phyloP scores from a whole-genome alignment of 1,284 basidiomycete genomes.

The Vanrija sp. region DNA sequence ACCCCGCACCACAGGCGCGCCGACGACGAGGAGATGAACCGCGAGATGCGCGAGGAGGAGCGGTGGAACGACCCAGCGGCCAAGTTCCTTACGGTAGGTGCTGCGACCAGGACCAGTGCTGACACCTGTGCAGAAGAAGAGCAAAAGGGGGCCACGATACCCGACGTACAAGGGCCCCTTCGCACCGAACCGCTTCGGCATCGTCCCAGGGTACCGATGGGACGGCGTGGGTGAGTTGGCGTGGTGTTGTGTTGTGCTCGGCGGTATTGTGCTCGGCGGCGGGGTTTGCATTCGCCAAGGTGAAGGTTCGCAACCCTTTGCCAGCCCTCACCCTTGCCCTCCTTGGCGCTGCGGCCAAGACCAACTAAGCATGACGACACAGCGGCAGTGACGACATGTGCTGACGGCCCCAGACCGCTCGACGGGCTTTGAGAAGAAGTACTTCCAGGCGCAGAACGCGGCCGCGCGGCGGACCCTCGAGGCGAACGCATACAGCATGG shows the following conservation, averaged over 20 bases:
- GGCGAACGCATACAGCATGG: constrained; percentile 76
- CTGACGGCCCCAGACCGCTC: constrained; percentile 62
- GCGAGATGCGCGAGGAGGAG: constrained; percentile 69
- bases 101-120: constrained; percentile 3
- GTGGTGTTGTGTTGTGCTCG: constrained; percentile 6
- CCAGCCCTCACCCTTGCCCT: not conserved
- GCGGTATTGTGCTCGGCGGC: not conserved
- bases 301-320: too few species aligned
- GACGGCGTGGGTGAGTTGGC: constrained; percentile 78
- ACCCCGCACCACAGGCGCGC: constrained; percentile 52
- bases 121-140: constrained; percentile 56
- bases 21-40: constrained; percentile 81
- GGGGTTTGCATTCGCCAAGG: too few species aligned
- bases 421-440: constrained; percentile 91
- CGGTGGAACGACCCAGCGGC: constrained; percentile 95
- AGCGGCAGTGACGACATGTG: not conserved
- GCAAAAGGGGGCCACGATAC: constrained; percentile 72
- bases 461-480: constrained; percentile 64
- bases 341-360: not conserved
- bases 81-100: constrained; percentile 78
- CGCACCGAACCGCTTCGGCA: constrained; percentile 90
- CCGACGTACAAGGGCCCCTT: constrained; percentile 87
- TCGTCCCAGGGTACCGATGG: constrained; percentile 93
- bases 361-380: not conserved
- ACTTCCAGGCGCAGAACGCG: constrained; percentile 76